Conservation (phyloP, 345 rosid genomes). For the Brassica nigra region DNA sequence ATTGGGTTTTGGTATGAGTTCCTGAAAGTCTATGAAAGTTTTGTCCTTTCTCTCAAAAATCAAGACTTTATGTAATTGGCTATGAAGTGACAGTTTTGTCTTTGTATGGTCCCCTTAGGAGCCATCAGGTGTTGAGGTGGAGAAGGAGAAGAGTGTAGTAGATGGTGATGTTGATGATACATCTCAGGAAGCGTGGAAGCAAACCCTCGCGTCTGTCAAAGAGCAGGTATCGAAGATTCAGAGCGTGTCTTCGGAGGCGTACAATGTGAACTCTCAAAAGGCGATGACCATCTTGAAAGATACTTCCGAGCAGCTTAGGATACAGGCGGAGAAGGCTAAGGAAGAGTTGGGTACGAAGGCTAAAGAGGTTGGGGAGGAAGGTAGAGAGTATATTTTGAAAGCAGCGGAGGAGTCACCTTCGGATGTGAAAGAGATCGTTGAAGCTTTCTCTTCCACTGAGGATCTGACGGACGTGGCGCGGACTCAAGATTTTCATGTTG, state of each 20-base stretch:
- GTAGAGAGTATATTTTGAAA: slow-evolving; percentile 60
- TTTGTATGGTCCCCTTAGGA: slow-evolving; percentile 32
- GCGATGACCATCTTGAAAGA: slow-evolving; percentile 60
- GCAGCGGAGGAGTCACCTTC: slow-evolving; percentile 82
- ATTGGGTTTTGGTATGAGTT: background rate
- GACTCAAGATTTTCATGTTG: slow-evolving; percentile 76
- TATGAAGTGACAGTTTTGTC: background rate
- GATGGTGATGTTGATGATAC: slow-evolving; percentile 45
- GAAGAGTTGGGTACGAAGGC: slow-evolving; percentile 61
- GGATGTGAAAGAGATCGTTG: slow-evolving; percentile 78
- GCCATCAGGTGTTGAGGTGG: slow-evolving; percentile 66
- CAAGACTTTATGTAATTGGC: background rate
- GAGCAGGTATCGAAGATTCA: slow-evolving; percentile 82
- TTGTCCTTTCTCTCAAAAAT: background rate
- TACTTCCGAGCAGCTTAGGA: slow-evolving; percentile 67
- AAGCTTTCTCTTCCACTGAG: slow-evolving; percentile 59
- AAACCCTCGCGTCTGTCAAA: slow-evolving; percentile 64
- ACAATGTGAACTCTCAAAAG: slow-evolving; percentile 62
- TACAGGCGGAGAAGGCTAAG: slow-evolving; percentile 80
- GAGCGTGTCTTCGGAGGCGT: slow-evolving; percentile 75
- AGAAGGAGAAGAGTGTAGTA: slow-evolving; percentile 46
- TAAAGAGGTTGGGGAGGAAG: slow-evolving; percentile 69
- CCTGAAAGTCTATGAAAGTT: background rate
- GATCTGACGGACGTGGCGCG: slow-evolving; percentile 64
- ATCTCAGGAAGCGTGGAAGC: slow-evolving; percentile 85